phyloP scores from a whole-genome alignment of 148 eudicot species.

The Silene conica region DNA sequence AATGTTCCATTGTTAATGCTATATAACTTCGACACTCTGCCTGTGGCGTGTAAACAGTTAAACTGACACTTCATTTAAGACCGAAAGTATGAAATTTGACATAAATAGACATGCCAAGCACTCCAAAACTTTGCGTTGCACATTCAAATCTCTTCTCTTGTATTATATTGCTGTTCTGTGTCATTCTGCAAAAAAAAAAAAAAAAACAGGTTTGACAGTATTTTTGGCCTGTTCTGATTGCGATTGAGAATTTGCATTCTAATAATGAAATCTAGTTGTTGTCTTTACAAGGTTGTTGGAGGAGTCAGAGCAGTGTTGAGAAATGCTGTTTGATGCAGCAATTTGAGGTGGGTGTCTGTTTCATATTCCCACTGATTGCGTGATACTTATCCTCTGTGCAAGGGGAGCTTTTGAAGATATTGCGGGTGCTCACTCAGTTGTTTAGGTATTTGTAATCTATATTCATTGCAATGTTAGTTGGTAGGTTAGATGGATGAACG shows the following conservation, averaged over 20 bases:
- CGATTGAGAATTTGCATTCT: background rate
- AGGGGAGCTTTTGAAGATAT: slow-evolving; percentile 4
- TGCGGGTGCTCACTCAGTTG: slow-evolving; percentile 5
- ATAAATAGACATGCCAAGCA: too few species aligned
- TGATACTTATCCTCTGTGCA: background rate
- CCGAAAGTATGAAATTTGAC: too few species aligned
- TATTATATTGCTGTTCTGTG: too few species aligned
- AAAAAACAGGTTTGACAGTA: too few species aligned
- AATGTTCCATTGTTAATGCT: too few species aligned
- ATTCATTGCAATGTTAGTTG: background rate
- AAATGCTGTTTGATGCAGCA: background rate
- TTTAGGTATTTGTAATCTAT: slow-evolving; percentile 16
- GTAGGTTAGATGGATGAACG: slow-evolving; percentile 3
- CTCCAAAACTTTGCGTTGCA: too few species aligned
- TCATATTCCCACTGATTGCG: background rate
- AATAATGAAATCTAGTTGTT: background rate
- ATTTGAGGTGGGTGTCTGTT: slow-evolving; percentile 6
- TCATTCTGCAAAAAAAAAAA: too few species aligned
- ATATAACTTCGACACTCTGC: too few species aligned
- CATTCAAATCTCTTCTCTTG: too few species aligned
- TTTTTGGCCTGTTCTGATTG: background rate
- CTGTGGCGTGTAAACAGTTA: too few species aligned
- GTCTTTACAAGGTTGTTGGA: slow-evolving; percentile 12
- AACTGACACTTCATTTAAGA: too few species aligned
- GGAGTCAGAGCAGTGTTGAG: background rate